phyloP scores from a whole-genome alignment of 352 stramenopile species.

The Phytopythium helicoides region DNA sequence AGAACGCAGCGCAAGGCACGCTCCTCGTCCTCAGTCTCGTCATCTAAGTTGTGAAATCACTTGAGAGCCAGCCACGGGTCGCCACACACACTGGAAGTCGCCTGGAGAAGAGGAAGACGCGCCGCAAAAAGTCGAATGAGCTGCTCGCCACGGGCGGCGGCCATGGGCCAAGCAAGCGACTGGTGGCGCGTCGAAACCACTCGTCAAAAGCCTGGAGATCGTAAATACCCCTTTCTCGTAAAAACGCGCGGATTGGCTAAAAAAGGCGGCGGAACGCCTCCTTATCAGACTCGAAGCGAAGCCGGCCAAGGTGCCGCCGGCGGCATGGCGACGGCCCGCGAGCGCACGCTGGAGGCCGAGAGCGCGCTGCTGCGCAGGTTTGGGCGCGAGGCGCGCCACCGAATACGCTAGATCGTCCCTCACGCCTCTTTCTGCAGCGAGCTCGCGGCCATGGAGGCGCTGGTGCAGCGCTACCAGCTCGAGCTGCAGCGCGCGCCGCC shows the following conservation, averaged over 20 bases:
- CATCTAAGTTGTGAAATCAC: constrained; percentile 91
- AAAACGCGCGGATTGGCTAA: background rate
- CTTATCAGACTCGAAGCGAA: too few species aligned
- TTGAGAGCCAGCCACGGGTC: constrained; percentile 39
- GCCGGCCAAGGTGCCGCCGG: too few species aligned
- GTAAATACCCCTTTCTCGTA: constrained; percentile 1
- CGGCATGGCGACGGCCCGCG: constrained; percentile 9
- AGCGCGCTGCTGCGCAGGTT: constrained; percentile 35
- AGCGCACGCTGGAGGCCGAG: constrained; percentile 36
- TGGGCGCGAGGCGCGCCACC: too few species aligned
- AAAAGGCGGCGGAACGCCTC: background rate
- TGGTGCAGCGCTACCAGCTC: constrained; percentile 63
- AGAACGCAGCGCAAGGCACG: constrained; percentile 74
- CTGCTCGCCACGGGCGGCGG: background rate
- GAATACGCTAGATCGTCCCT: too few species aligned
- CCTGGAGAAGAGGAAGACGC: background rate
- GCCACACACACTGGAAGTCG: constrained; percentile 3
- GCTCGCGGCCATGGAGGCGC: constrained; percentile 47
- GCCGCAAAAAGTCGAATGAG: constrained; percentile 4
- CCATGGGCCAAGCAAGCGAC: background rate
- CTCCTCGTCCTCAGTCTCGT: constrained; percentile 87
- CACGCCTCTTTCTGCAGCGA: constrained; percentile 27
- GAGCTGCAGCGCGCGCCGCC: constrained; percentile 24
- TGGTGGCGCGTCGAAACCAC: constrained; percentile 1
- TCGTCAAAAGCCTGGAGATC: background rate